A percentile compares a stretch with the other conserved stretches of the same genome.
Conservation (phyloP, 2,329 filamentous ascomycete genomes). For the Exophiala dermatitidis region DNA sequence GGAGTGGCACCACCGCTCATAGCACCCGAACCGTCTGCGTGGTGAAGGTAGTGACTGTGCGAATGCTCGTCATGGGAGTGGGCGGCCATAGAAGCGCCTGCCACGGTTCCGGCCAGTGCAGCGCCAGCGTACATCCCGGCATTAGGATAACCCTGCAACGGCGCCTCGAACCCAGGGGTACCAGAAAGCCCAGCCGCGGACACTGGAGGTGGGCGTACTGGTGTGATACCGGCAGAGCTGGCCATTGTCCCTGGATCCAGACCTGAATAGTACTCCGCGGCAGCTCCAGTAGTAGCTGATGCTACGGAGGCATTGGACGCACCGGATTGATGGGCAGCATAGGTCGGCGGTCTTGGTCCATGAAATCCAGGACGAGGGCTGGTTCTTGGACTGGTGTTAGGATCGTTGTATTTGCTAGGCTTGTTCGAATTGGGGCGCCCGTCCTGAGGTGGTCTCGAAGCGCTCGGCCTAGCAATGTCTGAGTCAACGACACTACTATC, state of each 20-base stretch:
- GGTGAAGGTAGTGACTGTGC: conserved; percentile 33
- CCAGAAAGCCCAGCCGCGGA: conserved; percentile 26
- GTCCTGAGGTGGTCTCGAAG: conserved; percentile 32
- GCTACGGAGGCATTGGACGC: conserved; percentile 1
- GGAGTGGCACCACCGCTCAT: neutral
- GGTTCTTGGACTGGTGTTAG: conserved; percentile 27
- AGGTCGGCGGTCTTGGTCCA: neutral
- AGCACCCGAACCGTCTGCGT: conserved; percentile 1
- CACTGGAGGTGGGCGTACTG: conserved; percentile 14
- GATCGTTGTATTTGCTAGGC: conserved; percentile 22
- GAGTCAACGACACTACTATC: conserved; percentile 21
- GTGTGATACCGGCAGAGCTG: conserved; percentile 9
- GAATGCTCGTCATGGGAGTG: conserved; percentile 31
- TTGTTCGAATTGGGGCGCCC: conserved; percentile 4
- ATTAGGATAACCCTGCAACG: conserved; percentile 25
- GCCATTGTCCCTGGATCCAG: neutral
- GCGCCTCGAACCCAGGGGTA: conserved; percentile 4
- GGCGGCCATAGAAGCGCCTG: conserved; percentile 37
- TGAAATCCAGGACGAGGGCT: conserved; percentile 13
- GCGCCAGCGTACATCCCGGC: conserved; percentile 30
- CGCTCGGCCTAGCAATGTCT: conserved; percentile 19
- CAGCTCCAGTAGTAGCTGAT: conserved; percentile 8
- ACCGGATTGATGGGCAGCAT: neutral
- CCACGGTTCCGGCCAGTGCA: conserved; percentile 36
- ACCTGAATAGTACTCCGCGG: conserved; percentile 18